Evolutionary conservation across 192 early-diverging fungal species (phyloP).

Genomic region (Allomyces macrogynus): DNA sequence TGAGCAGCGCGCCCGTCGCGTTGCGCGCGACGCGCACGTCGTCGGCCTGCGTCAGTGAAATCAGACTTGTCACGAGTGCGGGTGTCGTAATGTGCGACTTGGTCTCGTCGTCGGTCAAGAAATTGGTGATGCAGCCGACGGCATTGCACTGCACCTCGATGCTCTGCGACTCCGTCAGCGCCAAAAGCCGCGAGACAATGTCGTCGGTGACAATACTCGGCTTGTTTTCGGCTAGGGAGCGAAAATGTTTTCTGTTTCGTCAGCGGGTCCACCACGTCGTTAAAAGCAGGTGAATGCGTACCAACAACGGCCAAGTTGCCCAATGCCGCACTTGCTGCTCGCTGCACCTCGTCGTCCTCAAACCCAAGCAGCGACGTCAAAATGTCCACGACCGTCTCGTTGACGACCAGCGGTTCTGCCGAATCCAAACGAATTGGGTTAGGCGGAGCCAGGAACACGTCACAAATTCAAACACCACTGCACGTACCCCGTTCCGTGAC

Average conservation of each 20-base stretch:
- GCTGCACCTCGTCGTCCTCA: conserved; percentile 63
- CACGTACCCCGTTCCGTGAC: background rate
- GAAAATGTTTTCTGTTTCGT: background rate
- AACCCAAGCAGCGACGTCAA: conserved; percentile 64
- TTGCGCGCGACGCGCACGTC: conserved; percentile 76
- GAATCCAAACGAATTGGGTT: background rate
- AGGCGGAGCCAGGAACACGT: background rate
- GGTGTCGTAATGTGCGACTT: conserved; percentile 73
- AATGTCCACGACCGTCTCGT: conserved; percentile 54
- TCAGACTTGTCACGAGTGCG: conserved; percentile 51
- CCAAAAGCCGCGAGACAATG: conserved; percentile 63
- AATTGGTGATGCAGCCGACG: conserved; percentile 81
- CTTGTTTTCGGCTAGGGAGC: conserved; percentile 53
- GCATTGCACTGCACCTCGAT: conserved; percentile 86
- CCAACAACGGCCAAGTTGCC: conserved; percentile 73
- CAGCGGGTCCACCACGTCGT: background rate
- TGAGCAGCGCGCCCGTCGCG: conserved; percentile 72
- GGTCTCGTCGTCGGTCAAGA: conserved; percentile 76
- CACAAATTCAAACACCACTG: background rate
- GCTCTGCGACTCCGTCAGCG: conserved; percentile 64
- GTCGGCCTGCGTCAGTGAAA: conserved; percentile 49
- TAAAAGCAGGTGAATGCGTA: conserved; percentile 13
- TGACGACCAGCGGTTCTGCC: conserved; percentile 51
- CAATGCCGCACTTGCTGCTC: conserved; percentile 63
- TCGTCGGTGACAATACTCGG: conserved; percentile 63